phyloP scores from a whole-genome alignment of 441 rosid genomes.

The Erysimum pusillum region DNA sequence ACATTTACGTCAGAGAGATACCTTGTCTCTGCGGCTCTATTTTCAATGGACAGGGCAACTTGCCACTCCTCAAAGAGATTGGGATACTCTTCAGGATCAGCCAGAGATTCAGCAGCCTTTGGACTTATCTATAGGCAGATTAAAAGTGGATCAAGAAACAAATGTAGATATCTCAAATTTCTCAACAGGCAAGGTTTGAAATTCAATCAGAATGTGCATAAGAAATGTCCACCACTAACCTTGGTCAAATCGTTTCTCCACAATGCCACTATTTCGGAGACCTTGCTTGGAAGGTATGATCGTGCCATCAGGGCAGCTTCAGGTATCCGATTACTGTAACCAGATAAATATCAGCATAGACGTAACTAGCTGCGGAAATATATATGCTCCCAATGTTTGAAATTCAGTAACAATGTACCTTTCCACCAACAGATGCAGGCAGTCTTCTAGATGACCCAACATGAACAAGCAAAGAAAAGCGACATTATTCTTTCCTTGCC shows the following conservation, averaged over 20 bases:
- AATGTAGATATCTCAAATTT: constrained; percentile 25
- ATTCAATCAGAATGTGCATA: constrained; percentile 20
- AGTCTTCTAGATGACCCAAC: constrained; percentile 94
- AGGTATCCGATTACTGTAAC: constrained; percentile 94
- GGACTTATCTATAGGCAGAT: constrained; percentile 77
- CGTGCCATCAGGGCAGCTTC: constrained; percentile 99
- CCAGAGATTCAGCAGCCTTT: constrained; percentile 98
- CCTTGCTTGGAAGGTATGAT: constrained; percentile 97
- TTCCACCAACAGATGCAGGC: constrained; percentile 91
- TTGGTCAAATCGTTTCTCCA: constrained; percentile 95
- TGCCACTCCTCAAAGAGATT: constrained; percentile 99
- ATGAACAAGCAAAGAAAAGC: constrained; percentile 91
- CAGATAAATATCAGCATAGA: constrained; percentile 48
- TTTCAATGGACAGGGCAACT: constrained; percentile 81
- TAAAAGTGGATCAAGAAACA: constrained; percentile 23
- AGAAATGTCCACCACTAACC: constrained; percentile 58
- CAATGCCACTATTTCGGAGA: constrained; percentile 86
- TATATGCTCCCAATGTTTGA: constrained; percentile 25
- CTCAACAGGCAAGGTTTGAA: constrained; percentile 11
- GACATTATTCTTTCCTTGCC: constrained; percentile 94
- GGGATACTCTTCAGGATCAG: constrained; percentile 96
- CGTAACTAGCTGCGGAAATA: constrained; percentile 19
- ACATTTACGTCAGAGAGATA: constrained; percentile 45
- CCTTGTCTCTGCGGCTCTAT: constrained; percentile 81
- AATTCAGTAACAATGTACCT: constrained; percentile 59